Base-by-base conservation (phyloP, 208 protist genomes). In the Leishmania martiniquensis region DNA sequence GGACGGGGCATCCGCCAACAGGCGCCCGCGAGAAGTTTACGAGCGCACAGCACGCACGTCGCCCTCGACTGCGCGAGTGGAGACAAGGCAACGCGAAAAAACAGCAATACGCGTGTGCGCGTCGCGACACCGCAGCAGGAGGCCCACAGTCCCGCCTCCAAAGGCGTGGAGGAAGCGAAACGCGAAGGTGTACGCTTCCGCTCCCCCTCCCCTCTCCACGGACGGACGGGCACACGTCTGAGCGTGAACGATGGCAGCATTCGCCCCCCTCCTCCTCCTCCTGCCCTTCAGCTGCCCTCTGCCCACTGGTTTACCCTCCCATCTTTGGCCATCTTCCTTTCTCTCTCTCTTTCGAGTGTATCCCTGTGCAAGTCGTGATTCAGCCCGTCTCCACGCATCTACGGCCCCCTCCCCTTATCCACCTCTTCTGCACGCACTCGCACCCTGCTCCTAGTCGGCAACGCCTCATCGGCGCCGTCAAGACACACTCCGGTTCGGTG, bases 211-310 rank as follows among this genome's bases (percentile, higher is more conserved):
- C 45, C 42, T 39, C 73, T 62, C 63, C 49, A 47, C 68, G 49
- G 25, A 59, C 59, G 44, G 47, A 75, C 37, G 51, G 55, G 57
- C 0, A 72, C 68, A 79, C 42, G 5, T 67, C 20, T 29, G 62
- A n/a, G 62, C 37, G 20, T 67, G 37, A 37, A 13, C 0, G 37
- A 17, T 67, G 62, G n/a, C 22, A 37, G 9, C 7, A 37, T 67
- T 5, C 15, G 37, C 29, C 37, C 39, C 62, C n/a, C 29, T 67
- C 62, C n/a, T 45, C 37, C 39, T 44, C 37, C 39, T 17, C 37
- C 32, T 42, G 37, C 37, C 13, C 37, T 45, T 67, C 32, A 17
- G 20, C 20, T n/a, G 20, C 54, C 54, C n/a, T n/a, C 25, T 59
- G 9, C 47, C 13, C 45, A 49, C 68, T 15, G 12, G 42, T 70